Percentiles rank a stretch among this genome's conserved stretches.
These are phyloP conservation scores for Gracilaria gracilis DNA, from an alignment of 23 red algal genomes.

Conservation along the genomic window DNA sequence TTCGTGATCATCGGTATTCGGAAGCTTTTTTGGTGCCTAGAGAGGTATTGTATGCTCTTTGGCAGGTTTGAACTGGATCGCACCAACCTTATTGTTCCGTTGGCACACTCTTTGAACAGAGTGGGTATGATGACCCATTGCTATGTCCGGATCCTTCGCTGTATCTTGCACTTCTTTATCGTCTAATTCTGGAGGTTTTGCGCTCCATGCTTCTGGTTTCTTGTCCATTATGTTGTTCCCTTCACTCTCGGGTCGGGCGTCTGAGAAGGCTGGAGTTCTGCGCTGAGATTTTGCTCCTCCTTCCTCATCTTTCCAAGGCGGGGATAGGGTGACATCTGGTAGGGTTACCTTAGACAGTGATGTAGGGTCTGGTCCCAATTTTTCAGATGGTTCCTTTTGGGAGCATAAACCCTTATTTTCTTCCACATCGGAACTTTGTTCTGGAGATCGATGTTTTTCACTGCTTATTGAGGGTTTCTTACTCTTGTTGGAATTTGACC, in stretches of 20 bases:
- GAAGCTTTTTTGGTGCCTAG: background rate
- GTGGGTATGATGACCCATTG: background rate
- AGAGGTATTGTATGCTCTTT: background rate
- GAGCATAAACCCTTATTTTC: background rate
- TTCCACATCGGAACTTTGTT: background rate
- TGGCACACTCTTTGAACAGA: background rate
- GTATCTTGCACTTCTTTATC: background rate
- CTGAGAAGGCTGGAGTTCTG: background rate
- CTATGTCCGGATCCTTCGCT: background rate
- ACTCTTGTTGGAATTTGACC: background rate
- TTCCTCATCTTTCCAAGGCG: background rate
- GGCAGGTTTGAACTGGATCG: constrained; percentile 9
- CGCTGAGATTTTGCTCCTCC: background rate
- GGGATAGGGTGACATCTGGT: background rate
- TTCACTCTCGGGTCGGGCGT: background rate
- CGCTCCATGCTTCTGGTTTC: too few relatives aligned
- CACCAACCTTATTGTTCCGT: background rate
- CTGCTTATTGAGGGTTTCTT: background rate
- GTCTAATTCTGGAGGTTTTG: background rate
- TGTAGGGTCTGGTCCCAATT: background rate
- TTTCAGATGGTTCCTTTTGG: background rate
- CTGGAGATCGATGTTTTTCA: background rate
- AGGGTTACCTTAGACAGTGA: background rate
- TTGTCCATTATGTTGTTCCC: background rate
- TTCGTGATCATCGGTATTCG: background rate